Conservation (phyloP, 306 rosid genomes). For the Geum urbanum region DNA sequence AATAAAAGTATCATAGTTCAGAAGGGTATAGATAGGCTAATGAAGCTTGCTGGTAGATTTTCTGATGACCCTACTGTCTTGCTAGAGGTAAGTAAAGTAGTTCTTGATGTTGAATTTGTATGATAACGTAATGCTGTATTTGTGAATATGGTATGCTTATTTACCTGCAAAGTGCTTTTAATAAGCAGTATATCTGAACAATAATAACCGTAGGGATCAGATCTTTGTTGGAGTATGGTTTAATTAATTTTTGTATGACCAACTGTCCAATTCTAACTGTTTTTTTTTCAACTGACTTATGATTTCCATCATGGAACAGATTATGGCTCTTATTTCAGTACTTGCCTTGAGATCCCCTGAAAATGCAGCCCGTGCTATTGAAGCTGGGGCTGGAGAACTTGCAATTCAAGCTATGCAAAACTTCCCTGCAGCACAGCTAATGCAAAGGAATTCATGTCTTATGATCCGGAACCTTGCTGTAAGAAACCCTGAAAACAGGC, state of each 20-base stretch:
- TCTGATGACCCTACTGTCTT: conserved; percentile 71
- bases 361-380: conserved; percentile 77
- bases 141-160: background rate
- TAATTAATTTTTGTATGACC: background rate
- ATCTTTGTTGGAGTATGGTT: background rate
- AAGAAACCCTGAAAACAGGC: conserved; percentile 84
- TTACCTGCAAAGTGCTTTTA: background rate
- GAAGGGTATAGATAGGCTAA: conserved; percentile 71
- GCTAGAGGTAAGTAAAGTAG: conserved; percentile 56
- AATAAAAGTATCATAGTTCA: conserved; percentile 63
- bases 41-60: conserved; percentile 71
- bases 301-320: conserved; percentile 35
- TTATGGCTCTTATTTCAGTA: conserved; percentile 66
- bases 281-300: background rate
- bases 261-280: background rate
- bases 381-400: conserved; percentile 95
- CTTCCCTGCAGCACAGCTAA: conserved; percentile 67
- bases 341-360: conserved; percentile 82
- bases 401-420: conserved; percentile 86
- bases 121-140: background rate
- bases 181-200: background rate
- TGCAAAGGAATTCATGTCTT: conserved; percentile 81
- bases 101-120: too few relatives aligned
- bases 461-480: conserved; percentile 90
- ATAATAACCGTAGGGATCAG: background rate